Conservation (phyloP, 2,329 filamentous ascomycete species). For the Gremmenia infestans region DNA sequence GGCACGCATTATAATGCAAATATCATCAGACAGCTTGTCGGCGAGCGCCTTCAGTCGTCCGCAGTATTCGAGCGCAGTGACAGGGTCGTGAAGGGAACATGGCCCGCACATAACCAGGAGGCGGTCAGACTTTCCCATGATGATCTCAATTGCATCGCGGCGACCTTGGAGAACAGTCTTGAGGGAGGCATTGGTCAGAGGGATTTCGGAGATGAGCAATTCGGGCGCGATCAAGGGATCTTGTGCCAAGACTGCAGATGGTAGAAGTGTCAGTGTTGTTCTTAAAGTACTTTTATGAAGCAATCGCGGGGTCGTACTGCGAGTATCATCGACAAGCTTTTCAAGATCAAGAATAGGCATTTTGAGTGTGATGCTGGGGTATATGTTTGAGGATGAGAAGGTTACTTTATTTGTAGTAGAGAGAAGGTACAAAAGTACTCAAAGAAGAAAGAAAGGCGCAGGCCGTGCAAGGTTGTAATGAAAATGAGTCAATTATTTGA, state of each 20-base stretch:
- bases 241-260: constrained; percentile 73
- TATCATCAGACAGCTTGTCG: constrained; percentile 73
- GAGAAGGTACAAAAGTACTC: background rate
- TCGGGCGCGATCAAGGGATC: constrained; percentile 88
- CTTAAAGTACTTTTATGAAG: background rate
- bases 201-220: constrained; percentile 81
- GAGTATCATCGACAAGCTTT: constrained; percentile 43
- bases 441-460: background rate
- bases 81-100: constrained; percentile 95
- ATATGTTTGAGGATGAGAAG: background rate
- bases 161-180: constrained; percentile 68
- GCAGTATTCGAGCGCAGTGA: constrained; percentile 83
- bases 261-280: constrained; percentile 15
- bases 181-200: constrained; percentile 57
- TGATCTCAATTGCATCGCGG: constrained; percentile 45
- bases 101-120: constrained; percentile 93
- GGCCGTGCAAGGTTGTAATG: background rate
- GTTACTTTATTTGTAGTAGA: background rate
- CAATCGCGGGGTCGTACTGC: constrained; percentile 37
- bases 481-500: too few species aligned
- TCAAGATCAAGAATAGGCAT: constrained; percentile 30
- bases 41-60: constrained; percentile 70
- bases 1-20: constrained; percentile 93
- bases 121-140: constrained; percentile 53
- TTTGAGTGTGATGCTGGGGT: constrained; percentile 6